phyloP scores from a whole-genome alignment of 805 yeast species.

The Isabelozyma gotoi region DNA sequence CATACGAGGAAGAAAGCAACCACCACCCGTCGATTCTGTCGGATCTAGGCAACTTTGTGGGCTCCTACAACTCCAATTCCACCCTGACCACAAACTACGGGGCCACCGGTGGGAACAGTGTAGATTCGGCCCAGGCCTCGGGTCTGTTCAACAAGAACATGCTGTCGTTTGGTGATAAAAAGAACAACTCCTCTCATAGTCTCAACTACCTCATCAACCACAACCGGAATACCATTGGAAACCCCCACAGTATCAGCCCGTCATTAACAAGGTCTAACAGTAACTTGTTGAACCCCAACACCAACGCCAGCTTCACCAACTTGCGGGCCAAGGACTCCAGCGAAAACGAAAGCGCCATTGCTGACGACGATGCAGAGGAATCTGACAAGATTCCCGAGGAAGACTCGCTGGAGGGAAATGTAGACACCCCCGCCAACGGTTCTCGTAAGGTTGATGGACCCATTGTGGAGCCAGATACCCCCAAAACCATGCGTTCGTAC shows the following conservation, averaged over 20 bases:
- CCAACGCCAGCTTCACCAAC: not conserved
- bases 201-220: conserved; percentile 21
- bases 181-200: conserved; percentile 17
- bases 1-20: conserved; percentile 14
- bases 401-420: not conserved
- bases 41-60: conserved; percentile 39
- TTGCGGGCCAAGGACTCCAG: not conserved
- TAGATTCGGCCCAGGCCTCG: conserved; percentile 7
- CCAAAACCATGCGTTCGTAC: not conserved
- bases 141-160: conserved; percentile 1
- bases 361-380: conserved; percentile 13
- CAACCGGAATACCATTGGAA: conserved; percentile 14
- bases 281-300: conserved; percentile 1
- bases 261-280: conserved; percentile 9
- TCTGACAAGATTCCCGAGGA: not conserved
- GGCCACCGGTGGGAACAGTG: conserved; percentile 10
- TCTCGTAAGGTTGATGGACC: not conserved
- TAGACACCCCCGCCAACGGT: not conserved
- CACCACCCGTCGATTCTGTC: conserved; percentile 29
- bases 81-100: conserved; percentile 42
- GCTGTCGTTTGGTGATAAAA: conserved; percentile 10
- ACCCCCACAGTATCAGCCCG: conserved; percentile 14
- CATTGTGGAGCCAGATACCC: not conserved
- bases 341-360: conserved; percentile 21
- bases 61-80: conserved; percentile 41